Percentiles rank a stretch among this genome's conserved stretches.
These are phyloP conservation scores for Trichosporon sp. DNA, from an alignment of 1,284 basidiomycete genomes.

Conservation along the genomic window DNA sequence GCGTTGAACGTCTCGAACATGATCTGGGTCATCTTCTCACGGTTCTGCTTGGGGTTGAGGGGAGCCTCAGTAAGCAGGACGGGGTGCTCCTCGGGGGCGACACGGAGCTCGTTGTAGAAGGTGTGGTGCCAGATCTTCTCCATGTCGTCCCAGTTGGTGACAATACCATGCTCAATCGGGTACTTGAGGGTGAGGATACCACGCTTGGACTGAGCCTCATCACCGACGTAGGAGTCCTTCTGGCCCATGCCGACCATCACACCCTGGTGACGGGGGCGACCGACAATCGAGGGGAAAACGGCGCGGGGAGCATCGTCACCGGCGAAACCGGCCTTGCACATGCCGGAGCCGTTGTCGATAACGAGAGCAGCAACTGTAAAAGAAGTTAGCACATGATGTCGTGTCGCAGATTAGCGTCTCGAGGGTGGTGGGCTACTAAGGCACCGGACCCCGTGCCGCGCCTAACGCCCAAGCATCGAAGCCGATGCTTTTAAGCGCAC, in stretches of 20 bases:
- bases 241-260: slow-evolving; percentile 86
- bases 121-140: slow-evolving; percentile 93
- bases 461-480: neutral
- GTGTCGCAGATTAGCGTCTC: neutral
- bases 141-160: slow-evolving; percentile 97
- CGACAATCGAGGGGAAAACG: slow-evolving; percentile 80
- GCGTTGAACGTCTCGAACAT: slow-evolving; percentile 97
- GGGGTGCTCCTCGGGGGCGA: slow-evolving; percentile 76
- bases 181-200: slow-evolving; percentile 90
- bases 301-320: slow-evolving; percentile 72
- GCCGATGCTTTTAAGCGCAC: neutral
- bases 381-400: slow-evolving; percentile 5
- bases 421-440: neutral
- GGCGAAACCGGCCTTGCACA: slow-evolving; percentile 86
- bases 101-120: slow-evolving; percentile 81
- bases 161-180: slow-evolving; percentile 67
- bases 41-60: slow-evolving; percentile 89
- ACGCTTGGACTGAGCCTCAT: slow-evolving; percentile 92
- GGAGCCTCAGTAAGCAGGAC: slow-evolving; percentile 90
- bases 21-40: slow-evolving; percentile 96
- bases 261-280: slow-evolving; percentile 85
- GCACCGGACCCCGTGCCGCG: neutral
- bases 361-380: slow-evolving; percentile 50
- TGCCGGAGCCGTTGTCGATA: slow-evolving; percentile 81
- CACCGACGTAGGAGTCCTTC: slow-evolving; percentile 83